A percentile compares a stretch with the other conserved stretches of the same genome.
Evolutionary conservation across 257 asterid genomes (phyloP).

Genomic region (Datura wrightii): DNA sequence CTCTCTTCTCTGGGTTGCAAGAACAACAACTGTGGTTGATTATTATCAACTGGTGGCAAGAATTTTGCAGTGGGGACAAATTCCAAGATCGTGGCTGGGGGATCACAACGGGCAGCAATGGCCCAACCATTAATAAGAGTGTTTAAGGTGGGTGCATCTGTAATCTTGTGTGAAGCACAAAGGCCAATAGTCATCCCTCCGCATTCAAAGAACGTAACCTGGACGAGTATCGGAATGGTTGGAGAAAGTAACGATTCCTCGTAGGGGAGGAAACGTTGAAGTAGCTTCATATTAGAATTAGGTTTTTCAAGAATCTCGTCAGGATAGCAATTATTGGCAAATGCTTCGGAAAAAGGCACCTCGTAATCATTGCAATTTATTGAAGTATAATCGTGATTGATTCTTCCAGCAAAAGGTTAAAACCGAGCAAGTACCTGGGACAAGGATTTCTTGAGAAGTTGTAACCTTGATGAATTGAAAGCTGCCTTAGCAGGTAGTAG

Average conservation of each 20-base stretch:
- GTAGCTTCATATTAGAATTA: no score
- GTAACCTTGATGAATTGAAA: neutral
- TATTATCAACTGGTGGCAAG: no score
- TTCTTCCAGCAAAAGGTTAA: neutral
- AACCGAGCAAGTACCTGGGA: neutral
- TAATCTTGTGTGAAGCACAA: neutral
- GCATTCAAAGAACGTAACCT: neutral
- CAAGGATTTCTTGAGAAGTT: neutral
- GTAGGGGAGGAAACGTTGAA: neutral
- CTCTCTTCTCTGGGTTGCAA: no score
- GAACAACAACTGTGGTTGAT: no score
- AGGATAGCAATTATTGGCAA: neutral
- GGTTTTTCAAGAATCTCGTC: neutral
- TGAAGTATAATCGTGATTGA: no score
- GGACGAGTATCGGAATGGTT: neutral
- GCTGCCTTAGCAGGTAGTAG: no score
- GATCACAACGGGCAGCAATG: no score
- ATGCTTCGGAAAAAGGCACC: neutral
- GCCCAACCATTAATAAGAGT: no score
- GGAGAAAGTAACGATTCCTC: neutral
- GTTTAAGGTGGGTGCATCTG: no score
- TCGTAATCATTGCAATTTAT: neutral
- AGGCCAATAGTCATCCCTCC: neutral
- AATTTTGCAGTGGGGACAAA: no score
- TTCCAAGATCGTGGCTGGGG: no score